Evolutionary conservation across 805 yeast species (phyloP).

Genomic region (Candida chauliodis): DNA sequence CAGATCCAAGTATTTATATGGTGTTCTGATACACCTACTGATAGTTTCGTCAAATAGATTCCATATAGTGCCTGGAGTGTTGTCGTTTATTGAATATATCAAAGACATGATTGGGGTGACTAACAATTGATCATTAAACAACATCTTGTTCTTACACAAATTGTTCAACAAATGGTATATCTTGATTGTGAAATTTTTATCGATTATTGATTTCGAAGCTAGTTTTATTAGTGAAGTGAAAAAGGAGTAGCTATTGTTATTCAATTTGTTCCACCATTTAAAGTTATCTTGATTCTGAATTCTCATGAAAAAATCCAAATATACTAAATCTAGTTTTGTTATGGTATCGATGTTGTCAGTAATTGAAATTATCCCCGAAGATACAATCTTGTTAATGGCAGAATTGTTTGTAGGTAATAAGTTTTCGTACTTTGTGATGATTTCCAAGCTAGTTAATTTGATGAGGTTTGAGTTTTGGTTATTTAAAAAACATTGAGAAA

Average conservation of each 20-base stretch:
- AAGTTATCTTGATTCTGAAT: constrained; percentile 43
- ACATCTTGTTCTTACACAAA: constrained; percentile 43
- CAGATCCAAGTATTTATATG: constrained; percentile 79
- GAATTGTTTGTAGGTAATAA: constrained; percentile 22
- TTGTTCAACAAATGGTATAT: constrained; percentile 46
- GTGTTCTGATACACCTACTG: constrained; percentile 65
- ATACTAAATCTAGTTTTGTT: constrained; percentile 51
- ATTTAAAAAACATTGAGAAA: constrained; percentile 44
- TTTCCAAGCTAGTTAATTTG: constrained; percentile 44
- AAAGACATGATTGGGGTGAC: constrained; percentile 57
- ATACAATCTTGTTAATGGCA: constrained; percentile 5
- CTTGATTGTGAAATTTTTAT: constrained; percentile 33
- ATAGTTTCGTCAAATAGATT: constrained; percentile 70
- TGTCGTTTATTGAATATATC: constrained; percentile 42
- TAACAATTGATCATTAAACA: constrained; percentile 49
- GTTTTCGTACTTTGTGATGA: constrained; percentile 38
- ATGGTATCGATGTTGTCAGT: constrained; percentile 14
- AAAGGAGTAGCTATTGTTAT: constrained; percentile 37
- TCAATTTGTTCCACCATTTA: constrained; percentile 75
- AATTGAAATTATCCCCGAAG: constrained; percentile 10
- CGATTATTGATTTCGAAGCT: constrained; percentile 12
- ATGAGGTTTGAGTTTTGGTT: constrained; percentile 37
- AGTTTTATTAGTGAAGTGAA: constrained; percentile 65
- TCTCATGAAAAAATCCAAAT: constrained; percentile 54
- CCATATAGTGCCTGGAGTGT: constrained; percentile 44